Evolutionary conservation across 306 rosid genomes (phyloP).

Genomic region (Prunus armeniaca): DNA sequence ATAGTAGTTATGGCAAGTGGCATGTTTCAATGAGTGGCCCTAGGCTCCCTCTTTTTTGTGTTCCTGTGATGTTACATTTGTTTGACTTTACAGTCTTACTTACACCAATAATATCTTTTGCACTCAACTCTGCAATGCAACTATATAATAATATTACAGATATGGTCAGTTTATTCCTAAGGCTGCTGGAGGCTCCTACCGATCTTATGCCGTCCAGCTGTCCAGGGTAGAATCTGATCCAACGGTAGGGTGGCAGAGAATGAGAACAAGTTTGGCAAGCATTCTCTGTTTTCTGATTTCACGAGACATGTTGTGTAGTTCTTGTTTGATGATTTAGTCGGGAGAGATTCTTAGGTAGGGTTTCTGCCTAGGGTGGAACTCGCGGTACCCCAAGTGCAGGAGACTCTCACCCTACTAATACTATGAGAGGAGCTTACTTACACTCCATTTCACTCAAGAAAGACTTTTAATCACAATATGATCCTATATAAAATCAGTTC

Average conservation of each 20-base stretch:
- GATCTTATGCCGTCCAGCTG: background rate
- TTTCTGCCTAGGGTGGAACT: no score
- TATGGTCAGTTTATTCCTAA: background rate
- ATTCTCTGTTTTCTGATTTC: no score
- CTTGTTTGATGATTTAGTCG: no score
- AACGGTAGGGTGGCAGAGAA: background rate
- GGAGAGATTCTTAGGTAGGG: no score
- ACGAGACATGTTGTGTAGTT: no score
- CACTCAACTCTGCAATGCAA: background rate
- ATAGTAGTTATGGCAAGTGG: constrained; percentile 19
- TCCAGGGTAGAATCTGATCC: background rate
- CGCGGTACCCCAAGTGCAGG: no score
- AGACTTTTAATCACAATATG: no score
- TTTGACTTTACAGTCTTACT: background rate
- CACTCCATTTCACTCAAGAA: no score
- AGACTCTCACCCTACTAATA: no score
- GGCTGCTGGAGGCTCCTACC: background rate
- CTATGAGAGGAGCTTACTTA: no score
- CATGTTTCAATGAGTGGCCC: constrained; percentile 1
- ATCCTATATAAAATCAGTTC: no score
- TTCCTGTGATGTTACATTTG: background rate
- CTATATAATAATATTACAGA: background rate
- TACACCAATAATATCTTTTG: background rate
- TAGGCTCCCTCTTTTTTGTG: background rate
- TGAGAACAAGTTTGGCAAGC: no score